Percentiles rank a stretch among this genome's conserved stretches.
Conservation (phyloP, 768 basidiomycete species). For the Podaxis sp. region DNA sequence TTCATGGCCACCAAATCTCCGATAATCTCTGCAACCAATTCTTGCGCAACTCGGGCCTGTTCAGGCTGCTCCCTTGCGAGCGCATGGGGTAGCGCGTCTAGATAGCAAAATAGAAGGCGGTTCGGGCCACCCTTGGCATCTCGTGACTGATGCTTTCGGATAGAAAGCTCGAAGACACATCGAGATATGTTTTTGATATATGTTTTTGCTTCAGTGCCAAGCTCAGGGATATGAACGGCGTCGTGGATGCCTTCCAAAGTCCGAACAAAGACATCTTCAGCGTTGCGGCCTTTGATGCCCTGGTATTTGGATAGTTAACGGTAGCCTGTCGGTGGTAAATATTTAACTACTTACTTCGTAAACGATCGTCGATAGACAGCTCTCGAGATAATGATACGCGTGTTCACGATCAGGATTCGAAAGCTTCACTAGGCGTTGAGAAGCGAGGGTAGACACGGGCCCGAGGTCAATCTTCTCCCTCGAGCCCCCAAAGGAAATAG, state of each 20-base stretch:
- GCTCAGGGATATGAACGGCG: constrained; percentile 65
- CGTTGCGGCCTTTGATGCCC: constrained; percentile 71
- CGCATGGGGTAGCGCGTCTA: constrained; percentile 80
- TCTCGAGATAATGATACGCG: constrained; percentile 71
- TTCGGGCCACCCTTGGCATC: constrained; percentile 57
- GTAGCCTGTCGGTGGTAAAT: neutral
- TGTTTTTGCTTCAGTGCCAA: constrained; percentile 64
- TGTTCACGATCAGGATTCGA: constrained; percentile 49
- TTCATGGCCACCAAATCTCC: constrained; percentile 62
- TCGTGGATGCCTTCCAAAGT: constrained; percentile 79
- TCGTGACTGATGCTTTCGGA: constrained; percentile 55
- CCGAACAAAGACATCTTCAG: constrained; percentile 68
- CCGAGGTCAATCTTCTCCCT: constrained; percentile 63
- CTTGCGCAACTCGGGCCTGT: constrained; percentile 58
- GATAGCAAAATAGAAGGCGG: constrained; percentile 59
- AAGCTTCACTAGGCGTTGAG: constrained; percentile 54
- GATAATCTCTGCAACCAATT: constrained; percentile 61
- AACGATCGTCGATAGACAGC: constrained; percentile 65
- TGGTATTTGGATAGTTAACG: constrained; percentile 26
- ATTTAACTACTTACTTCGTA: constrained; percentile 55
- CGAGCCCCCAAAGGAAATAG: constrained; percentile 72
- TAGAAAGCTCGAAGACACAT: constrained; percentile 73
- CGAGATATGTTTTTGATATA: constrained; percentile 70
- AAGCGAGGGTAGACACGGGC: constrained; percentile 64
- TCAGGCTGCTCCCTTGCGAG: constrained; percentile 64